Percentiles rank a stretch among this genome's conserved stretches.
phyloP scores from a whole-genome alignment of 2,329 filamentous ascomycete genomes.

The Aspergillus brasiliensis region DNA sequence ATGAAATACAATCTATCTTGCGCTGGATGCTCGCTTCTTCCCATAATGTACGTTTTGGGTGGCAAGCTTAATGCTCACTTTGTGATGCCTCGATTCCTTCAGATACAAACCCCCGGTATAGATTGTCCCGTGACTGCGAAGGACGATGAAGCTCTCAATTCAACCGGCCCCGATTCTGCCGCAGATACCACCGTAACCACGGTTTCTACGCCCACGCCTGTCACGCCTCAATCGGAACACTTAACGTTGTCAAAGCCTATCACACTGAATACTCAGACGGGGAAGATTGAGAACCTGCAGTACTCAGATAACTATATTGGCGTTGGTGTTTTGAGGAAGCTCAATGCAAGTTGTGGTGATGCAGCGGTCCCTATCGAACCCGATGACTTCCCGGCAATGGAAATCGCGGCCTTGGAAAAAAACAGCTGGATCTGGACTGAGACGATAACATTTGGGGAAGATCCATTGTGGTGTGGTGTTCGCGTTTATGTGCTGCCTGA shows the following conservation, averaged over 20 bases:
- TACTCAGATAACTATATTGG: conserved; percentile 30
- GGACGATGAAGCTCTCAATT: neutral
- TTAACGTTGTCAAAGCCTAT: neutral
- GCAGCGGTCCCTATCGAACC: neutral
- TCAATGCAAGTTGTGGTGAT: neutral
- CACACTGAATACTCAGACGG: neutral
- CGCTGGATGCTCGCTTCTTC: neutral
- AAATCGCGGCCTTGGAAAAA: conserved; percentile 32
- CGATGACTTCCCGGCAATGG: conserved; percentile 20
- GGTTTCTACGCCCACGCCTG: neutral
- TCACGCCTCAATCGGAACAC: neutral
- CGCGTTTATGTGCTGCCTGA: conserved; percentile 46
- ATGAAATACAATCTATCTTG: neutral
- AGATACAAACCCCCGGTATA: neutral
- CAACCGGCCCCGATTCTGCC: neutral
- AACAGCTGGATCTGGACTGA: conserved; percentile 40
- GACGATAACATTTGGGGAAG: conserved; percentile 17
- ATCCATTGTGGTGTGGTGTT: conserved; percentile 25
- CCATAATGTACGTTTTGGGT: neutral
- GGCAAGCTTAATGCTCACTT: neutral
- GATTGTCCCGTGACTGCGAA: neutral
- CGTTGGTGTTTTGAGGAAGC: conserved; percentile 33
- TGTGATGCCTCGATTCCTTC: neutral
- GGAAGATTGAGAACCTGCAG: conserved; percentile 13
- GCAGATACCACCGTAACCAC: neutral